Evolutionary conservation across 345 rosid genomes (phyloP).

Genomic region (Euphorbia pulcherrima): DNA sequence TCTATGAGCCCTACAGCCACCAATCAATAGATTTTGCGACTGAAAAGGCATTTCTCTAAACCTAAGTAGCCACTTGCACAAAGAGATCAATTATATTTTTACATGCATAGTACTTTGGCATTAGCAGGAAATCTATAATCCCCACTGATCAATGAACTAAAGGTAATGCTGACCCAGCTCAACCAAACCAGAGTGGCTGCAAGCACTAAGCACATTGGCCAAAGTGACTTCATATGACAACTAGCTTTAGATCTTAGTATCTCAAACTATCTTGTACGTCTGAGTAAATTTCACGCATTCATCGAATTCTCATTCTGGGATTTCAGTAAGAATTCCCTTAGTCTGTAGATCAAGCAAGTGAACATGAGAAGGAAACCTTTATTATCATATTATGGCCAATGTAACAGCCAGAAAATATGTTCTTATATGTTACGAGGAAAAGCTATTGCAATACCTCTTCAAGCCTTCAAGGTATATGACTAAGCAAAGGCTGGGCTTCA

Average conservation of each 20-base stretch:
- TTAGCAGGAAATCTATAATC: constrained; percentile 39
- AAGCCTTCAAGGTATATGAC: constrained; percentile 43
- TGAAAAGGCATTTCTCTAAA: constrained; percentile 46
- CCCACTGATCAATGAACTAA: constrained; percentile 38
- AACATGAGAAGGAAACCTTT: too few relatives aligned
- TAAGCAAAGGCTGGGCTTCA: constrained; percentile 47
- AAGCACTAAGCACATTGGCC: constrained; percentile 43
- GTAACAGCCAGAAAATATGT: too few relatives aligned
- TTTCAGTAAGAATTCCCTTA: too few relatives aligned
- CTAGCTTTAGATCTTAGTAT: too few relatives aligned
- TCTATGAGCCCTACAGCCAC: constrained; percentile 36
- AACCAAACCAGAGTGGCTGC: constrained; percentile 51
- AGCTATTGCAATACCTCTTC: too few relatives aligned
- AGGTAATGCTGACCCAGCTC: constrained; percentile 37
- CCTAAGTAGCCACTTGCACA: constrained; percentile 39
- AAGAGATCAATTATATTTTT: constrained; percentile 48
- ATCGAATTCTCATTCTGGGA: too few relatives aligned
- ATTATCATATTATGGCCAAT: too few relatives aligned
- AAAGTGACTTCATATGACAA: constrained; percentile 47
- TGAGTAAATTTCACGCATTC: too few relatives aligned
- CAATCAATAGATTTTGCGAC: constrained; percentile 44
- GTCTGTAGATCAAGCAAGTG: too few relatives aligned
- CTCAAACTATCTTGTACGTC: too few relatives aligned
- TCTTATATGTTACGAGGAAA: too few relatives aligned
- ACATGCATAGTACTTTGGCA: constrained; percentile 48